Evolutionary conservation across 352 stramenopile species (phyloP), one percentile per base, ranked within the genome.

Genomic region (Phytophthora ohioensis): DNA sequence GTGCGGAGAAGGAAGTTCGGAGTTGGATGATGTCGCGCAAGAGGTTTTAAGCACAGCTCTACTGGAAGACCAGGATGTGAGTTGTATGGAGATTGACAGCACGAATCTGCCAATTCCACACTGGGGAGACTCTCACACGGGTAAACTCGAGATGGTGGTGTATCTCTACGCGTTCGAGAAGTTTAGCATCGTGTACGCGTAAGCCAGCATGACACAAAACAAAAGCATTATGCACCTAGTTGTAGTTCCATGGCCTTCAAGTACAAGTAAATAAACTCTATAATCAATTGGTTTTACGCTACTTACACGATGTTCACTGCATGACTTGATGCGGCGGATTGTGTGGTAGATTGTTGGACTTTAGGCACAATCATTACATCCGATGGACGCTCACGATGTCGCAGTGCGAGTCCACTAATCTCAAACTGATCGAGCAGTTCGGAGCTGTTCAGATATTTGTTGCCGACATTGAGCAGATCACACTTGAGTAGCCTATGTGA

Each of bases 361-460:
- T 74, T 80, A 2, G 76, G 76, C 7, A 84, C 76, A 61, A 81
- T 69, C 0, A 88, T 53, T 30, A 87, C 76, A 45, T 84, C 81
- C 4, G 57, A 74, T 10, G 78, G 79, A 13, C 73, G 71, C 4
- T 71, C 63, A 31, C 79, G 72, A 66, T 88, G 79, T 8, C 76
- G 69, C 7, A 90, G 64, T 9, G 78, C 76, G 7, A 90, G 54
- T 6, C 79, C 81, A 6, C 69, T 77, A 46, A 90, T 82, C 70
- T 90, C 81, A 36, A 90, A 90, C 55, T 85, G 75, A 56, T 84
- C 73, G 5, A 90, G 69, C 47, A 85, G 58, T 73, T 88, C 79
- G 9, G 81, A 88, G 69, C 73, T 86, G 32, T 80, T 72, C 12
- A 90, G 57, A 9, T 81, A 80, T 30, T 84, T 81, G 49, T 78